phyloP scores from a whole-genome alignment of 805 yeast genomes.

The Allodekkera sacchari region DNA sequence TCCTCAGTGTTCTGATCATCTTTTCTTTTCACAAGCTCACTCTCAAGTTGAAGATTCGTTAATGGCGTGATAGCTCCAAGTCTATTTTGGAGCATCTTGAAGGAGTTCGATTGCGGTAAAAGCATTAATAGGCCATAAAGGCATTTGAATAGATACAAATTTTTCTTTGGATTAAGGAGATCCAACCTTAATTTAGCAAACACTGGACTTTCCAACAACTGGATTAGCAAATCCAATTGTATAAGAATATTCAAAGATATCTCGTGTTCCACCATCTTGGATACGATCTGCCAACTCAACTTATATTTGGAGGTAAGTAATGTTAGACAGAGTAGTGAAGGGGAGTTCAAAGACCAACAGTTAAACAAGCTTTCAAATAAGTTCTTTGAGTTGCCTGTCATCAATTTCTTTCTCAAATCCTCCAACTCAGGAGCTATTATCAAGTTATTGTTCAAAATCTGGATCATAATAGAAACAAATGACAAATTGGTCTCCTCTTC shows the following conservation, averaged over 20 bases:
- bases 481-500: conserved; percentile 51
- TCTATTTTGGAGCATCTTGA: conserved; percentile 70
- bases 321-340: conserved; percentile 80
- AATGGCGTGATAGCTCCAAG: conserved; percentile 50
- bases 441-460: conserved; percentile 77
- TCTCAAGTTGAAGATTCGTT: conserved; percentile 18
- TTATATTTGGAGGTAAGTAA: conserved; percentile 83
- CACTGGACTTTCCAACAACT: conserved; percentile 85
- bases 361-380: conserved; percentile 71
- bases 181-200: conserved; percentile 82
- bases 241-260: conserved; percentile 70
- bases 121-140: conserved; percentile 90
- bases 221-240: conserved; percentile 85
- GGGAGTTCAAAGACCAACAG: conserved; percentile 89
- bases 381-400: conserved; percentile 14
- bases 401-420: conserved; percentile 58
- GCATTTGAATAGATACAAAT: conserved; percentile 78
- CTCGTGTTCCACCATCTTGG: conserved; percentile 75
- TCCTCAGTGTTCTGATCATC: conserved; percentile 14
- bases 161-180: conserved; percentile 75
- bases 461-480: conserved; percentile 75
- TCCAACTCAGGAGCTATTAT: conserved; percentile 79
- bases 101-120: conserved; percentile 88
- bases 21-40: conserved; percentile 18
- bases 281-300: conserved; percentile 74